These are phyloP conservation scores for Gentiana macrophylla DNA, from an alignment of 257 asterid genomes.

Conservation along the genomic window DNA sequence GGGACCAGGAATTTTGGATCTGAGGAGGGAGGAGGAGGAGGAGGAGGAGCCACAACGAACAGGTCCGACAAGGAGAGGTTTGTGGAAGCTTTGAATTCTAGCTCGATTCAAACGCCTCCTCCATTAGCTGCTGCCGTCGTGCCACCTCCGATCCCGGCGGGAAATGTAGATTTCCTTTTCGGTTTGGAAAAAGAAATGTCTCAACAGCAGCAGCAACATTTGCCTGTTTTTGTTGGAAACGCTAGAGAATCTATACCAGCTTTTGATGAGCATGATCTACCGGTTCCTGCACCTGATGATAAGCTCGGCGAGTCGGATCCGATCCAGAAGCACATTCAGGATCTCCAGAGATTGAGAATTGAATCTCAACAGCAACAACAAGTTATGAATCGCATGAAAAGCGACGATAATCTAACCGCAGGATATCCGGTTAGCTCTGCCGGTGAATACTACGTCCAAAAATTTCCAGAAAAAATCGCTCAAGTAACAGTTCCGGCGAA, in stretches of 20 bases:
- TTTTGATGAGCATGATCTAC: conserved; percentile 18
- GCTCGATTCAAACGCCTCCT: conserved; percentile 14
- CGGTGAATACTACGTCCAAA: conserved; percentile 49
- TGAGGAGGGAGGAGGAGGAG: conserved; percentile 30
- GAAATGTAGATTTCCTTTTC: conserved; percentile 53
- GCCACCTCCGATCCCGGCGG: conserved; percentile 23
- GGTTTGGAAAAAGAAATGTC: conserved; percentile 52
- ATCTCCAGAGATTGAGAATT: conserved; percentile 69
- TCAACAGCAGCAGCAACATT: conserved; percentile 16
- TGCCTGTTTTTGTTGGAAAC: conserved; percentile 6
- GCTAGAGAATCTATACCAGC: conserved; percentile 15
- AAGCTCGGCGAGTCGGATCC: conserved; percentile 52
- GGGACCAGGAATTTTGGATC: conserved; percentile 52
- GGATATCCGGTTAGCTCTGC: conserved; percentile 40
- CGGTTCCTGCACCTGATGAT: conserved; percentile 37
- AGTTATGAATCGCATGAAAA: conserved; percentile 36
- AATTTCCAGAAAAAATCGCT: conserved; percentile 40
- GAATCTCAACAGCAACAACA: conserved; percentile 50
- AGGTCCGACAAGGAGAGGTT: conserved; percentile 90
- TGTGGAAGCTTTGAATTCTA: conserved; percentile 81
- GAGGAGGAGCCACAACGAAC: neutral
- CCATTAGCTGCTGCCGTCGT: conserved; percentile 25
- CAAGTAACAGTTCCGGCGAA: conserved; percentile 31
- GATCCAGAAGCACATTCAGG: conserved; percentile 93
- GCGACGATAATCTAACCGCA: conserved; percentile 45